These are phyloP conservation scores for Prinsepia uniflora DNA, from an alignment of 306 rosid species.

Conservation along the genomic window DNA sequence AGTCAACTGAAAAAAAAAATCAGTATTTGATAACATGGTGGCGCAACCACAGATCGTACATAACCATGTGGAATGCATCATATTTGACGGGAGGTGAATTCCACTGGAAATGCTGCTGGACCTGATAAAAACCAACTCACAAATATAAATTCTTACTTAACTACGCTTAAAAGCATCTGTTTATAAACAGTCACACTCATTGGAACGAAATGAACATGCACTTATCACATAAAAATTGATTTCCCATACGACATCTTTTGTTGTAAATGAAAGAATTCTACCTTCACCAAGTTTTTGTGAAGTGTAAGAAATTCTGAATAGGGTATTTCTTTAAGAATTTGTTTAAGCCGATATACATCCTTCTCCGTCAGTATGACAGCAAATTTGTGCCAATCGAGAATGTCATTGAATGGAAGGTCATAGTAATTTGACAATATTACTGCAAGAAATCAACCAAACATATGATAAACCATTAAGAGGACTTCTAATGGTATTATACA, in stretches of 20 bases:
- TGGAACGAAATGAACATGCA: neutral
- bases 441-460: slow-evolving; percentile 43
- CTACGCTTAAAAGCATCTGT: neutral
- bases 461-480: slow-evolving; percentile 17
- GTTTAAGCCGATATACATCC: slow-evolving; percentile 81
- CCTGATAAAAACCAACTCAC: slow-evolving; percentile 43
- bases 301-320: slow-evolving; percentile 59
- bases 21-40: slow-evolving; percentile 76
- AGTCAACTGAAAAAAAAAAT: slow-evolving; percentile 22
- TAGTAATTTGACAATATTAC: slow-evolving; percentile 90
- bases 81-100: slow-evolving; percentile 71
- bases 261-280: slow-evolving; percentile 26
- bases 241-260: neutral
- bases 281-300: slow-evolving; percentile 75
- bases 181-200: neutral
- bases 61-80: slow-evolving; percentile 94
- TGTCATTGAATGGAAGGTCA: slow-evolving; percentile 93
- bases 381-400: slow-evolving; percentile 87
- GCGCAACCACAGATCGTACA: slow-evolving; percentile 95
- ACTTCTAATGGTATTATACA: neutral
- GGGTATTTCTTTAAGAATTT: slow-evolving; percentile 69
- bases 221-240: neutral
- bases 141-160: slow-evolving; percentile 21
- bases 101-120: slow-evolving; percentile 94
- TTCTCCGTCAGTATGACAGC: slow-evolving; percentile 71